Evolutionary conservation across 129 eudicot species (phyloP).

Genomic region (Saposhnikovia divaricata): DNA sequence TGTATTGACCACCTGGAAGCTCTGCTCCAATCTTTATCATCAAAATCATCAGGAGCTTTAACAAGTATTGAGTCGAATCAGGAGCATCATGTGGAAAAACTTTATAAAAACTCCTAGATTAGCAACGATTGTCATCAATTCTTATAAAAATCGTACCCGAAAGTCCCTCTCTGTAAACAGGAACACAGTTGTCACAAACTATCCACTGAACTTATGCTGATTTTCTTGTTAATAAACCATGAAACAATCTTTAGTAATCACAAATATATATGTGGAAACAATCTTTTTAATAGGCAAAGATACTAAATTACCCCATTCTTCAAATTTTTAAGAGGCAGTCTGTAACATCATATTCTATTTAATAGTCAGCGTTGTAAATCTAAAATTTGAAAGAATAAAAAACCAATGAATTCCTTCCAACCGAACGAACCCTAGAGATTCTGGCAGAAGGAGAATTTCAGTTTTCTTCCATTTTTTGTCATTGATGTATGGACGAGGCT

Average conservation of each 20-base stretch:
- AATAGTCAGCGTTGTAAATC: no score
- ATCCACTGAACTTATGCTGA: constrained; percentile 68
- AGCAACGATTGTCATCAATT: constrained; percentile 54
- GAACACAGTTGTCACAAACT: constrained; percentile 40
- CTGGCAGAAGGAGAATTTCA: no score
- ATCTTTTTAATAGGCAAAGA: no score
- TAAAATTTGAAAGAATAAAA: no score
- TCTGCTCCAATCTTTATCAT: constrained; percentile 3
- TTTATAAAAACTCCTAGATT: constrained; percentile 32
- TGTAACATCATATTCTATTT: no score
- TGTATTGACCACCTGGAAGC: constrained; percentile 6
- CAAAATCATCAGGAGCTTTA: neutral
- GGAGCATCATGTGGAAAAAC: constrained; percentile 9
- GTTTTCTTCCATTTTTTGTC: no score
- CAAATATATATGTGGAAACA: no score
- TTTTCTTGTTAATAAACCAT: constrained; percentile 63
- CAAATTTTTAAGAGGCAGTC: neutral
- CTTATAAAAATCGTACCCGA: constrained; percentile 65
- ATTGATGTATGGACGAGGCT: no score
- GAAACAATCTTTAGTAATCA: neutral
- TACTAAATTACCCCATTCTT: neutral
- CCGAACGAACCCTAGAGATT: no score
- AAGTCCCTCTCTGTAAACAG: constrained; percentile 32
- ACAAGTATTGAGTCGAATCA: constrained; percentile 37
- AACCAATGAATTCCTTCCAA: no score